phyloP scores from a whole-genome alignment of 2,329 filamentous ascomycete species.

The Aspergillus sp. region DNA sequence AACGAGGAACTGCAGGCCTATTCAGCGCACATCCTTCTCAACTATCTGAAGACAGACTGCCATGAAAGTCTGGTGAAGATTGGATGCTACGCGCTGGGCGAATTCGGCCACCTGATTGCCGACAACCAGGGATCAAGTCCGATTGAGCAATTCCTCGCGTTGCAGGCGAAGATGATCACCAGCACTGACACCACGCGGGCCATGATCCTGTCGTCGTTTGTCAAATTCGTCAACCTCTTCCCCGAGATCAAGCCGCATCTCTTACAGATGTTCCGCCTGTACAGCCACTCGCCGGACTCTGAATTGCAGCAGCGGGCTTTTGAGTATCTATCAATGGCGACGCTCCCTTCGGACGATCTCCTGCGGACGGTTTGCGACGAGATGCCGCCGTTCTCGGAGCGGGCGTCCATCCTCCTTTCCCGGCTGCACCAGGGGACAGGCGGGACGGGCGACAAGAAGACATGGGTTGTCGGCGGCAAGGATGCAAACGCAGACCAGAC shows the following conservation, averaged over 20 bases:
- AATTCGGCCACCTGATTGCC: conserved; percentile 93
- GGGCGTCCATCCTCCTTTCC: conserved; percentile 83
- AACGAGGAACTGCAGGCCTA: conserved; percentile 98
- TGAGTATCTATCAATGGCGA: conserved; percentile 83
- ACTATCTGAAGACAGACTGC: conserved; percentile 86
- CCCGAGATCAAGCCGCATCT: conserved; percentile 97
- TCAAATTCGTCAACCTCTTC: conserved; percentile 98
- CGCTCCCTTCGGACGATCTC: conserved; percentile 78
- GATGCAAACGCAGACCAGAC: conserved; percentile 76
- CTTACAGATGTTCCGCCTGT: conserved; percentile 77
- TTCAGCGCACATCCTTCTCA: conserved; percentile 82
- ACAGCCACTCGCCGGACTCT: conserved; percentile 89
- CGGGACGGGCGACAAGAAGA: conserved; percentile 85
- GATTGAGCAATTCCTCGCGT: conserved; percentile 90
- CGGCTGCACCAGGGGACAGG: conserved; percentile 90
- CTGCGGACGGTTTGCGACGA: conserved; percentile 92
- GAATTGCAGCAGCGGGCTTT: conserved; percentile 94
- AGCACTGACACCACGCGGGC: conserved; percentile 84
- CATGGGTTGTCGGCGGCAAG: conserved; percentile 96
- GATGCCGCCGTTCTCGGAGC: conserved; percentile 96
- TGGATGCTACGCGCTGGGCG: conserved; percentile 87
- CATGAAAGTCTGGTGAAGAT: conserved; percentile 98
- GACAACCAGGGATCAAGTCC: conserved; percentile 87
- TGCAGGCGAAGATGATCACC: conserved; percentile 80
- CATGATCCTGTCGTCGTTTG: conserved; percentile 88